Evolutionary conservation across 169 alveolate genomes (phyloP).

Genomic region (Plasmodium chabaudi): DNA sequence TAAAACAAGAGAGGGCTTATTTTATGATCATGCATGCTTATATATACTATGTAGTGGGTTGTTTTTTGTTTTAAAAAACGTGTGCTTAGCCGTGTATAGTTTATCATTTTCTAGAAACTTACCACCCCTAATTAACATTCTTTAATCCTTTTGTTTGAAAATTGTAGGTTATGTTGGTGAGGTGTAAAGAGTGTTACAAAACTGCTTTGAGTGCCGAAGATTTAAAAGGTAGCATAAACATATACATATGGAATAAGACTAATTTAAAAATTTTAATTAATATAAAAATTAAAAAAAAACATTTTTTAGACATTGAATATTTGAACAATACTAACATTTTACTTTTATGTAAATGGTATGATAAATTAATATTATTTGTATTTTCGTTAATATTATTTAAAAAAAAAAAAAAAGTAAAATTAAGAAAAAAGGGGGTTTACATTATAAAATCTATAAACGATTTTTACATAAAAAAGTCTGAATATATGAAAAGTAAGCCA

Average conservation of each 20-base stretch:
- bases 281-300: conserved; percentile 45
- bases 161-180: conserved; percentile 37
- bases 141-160: not conserved
- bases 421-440: conserved; percentile 2
- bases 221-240: conserved; percentile 1
- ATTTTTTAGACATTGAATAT: conserved; percentile 32
- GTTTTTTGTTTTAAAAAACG: not conserved
- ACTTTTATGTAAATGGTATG: conserved; percentile 27
- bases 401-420: conserved; percentile 9
- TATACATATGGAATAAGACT: conserved; percentile 37
- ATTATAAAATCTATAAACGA: conserved; percentile 4
- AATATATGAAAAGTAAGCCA: not conserved
- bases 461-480: not conserved
- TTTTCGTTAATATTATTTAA: conserved; percentile 6
- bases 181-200: conserved; percentile 36
- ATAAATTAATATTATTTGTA: conserved; percentile 21
- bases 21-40: too few relatives aligned
- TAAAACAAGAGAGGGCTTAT: too few relatives aligned
- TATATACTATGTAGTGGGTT: not conserved
- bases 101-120: not conserved
- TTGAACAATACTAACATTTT: conserved; percentile 34
- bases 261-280: conserved; percentile 28
- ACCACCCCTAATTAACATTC: not conserved
- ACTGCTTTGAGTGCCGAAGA: conserved; percentile 46
- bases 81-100: not conserved